Conservation (phyloP, 345 rosid species). For the Turnera subulata region DNA sequence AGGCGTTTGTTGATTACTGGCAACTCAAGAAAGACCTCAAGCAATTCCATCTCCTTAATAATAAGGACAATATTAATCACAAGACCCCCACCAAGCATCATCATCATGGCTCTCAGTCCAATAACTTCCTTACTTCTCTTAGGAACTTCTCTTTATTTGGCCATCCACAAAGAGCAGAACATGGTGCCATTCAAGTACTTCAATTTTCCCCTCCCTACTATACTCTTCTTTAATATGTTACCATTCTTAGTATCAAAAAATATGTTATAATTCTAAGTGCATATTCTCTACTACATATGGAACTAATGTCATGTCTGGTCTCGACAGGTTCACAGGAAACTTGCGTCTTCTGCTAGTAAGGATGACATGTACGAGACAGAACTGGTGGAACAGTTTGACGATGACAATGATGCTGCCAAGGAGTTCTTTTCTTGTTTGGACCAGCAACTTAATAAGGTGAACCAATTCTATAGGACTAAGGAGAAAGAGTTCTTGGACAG, state of each 20-base stretch:
- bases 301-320: conserved; percentile 1
- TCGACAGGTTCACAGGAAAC: conserved; percentile 70
- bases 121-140: conserved; percentile 42
- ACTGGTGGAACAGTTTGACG: conserved; percentile 72
- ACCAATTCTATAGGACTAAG: conserved; percentile 69
- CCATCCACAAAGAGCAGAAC: conserved; percentile 44
- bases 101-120: conserved; percentile 18
- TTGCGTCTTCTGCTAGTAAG: conserved; percentile 58
- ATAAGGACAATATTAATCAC: conserved; percentile 9
- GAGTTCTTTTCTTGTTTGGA: conserved; percentile 80
- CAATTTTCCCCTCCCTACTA: neutral
- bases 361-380: conserved; percentile 80
- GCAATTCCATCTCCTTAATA: conserved; percentile 41
- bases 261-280: too few relatives aligned
- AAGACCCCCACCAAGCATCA: conserved; percentile 3
- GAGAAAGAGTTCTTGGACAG: conserved; percentile 93
- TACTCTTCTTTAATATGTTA: neutral
- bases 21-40: conserved; percentile 83
- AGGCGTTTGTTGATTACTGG: conserved; percentile 92
- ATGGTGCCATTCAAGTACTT: conserved; percentile 70
- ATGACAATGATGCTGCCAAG: conserved; percentile 57
- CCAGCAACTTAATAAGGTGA: conserved; percentile 88
- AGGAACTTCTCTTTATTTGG: conserved; percentile 41
- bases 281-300: neutral
- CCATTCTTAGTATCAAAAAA: too few relatives aligned